phyloP scores from a whole-genome alignment of 495 filamentous ascomycete genomes.

The Aspergillus nidulans region DNA sequence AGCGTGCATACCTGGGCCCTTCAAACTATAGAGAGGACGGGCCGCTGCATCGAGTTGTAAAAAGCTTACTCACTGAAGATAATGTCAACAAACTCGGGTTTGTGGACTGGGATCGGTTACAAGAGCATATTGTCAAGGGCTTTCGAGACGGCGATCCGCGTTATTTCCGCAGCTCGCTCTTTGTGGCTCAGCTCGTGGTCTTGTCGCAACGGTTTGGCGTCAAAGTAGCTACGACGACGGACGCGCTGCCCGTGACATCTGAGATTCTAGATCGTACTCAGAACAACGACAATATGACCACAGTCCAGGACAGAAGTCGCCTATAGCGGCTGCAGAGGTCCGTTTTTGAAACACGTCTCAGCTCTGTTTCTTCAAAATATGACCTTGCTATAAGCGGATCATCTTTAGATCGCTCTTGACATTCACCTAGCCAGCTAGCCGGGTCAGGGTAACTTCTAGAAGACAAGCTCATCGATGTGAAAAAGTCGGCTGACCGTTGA shows the following conservation, averaged over 20 bases:
- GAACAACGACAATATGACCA: neutral
- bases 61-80: constrained; percentile 33
- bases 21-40: constrained; percentile 26
- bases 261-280: neutral
- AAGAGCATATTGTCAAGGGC: constrained; percentile 24
- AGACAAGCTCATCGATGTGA: no score
- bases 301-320: neutral
- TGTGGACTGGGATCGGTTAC: constrained; percentile 9
- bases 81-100: constrained; percentile 46
- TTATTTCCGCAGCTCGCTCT: constrained; percentile 7
- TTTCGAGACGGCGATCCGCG: constrained; percentile 26
- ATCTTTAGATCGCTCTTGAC: neutral
- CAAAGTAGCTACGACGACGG: constrained; percentile 1
- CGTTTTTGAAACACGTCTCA: neutral
- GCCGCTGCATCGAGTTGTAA: constrained; percentile 32
- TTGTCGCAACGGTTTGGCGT: constrained; percentile 15
- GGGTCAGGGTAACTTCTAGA: no score
- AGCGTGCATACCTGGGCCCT: constrained; percentile 43
- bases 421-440: no score
- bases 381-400: neutral
- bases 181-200: constrained; percentile 17
- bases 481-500: no score
- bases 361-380: neutral
- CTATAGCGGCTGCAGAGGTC: neutral
- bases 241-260: neutral